These are phyloP conservation scores for Cucurbita maxima DNA, from an alignment of 306 rosid species.

Conservation along the genomic window DNA sequence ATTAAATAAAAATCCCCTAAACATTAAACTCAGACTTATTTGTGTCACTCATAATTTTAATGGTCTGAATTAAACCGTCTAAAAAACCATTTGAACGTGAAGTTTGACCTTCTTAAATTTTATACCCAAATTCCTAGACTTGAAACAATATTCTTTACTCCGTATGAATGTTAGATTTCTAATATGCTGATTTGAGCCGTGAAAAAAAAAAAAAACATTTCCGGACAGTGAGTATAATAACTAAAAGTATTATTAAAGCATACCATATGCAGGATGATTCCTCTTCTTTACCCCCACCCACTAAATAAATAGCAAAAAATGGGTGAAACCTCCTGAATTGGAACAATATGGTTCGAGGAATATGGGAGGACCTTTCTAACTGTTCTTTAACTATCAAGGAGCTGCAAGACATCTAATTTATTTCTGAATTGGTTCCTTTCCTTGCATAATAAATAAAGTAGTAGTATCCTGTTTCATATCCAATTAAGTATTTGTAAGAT, in stretches of 20 bases:
- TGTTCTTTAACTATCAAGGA: not conserved
- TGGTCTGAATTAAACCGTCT: not conserved
- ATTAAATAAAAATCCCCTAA: not conserved
- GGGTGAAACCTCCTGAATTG: not conserved
- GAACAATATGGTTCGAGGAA: not conserved
- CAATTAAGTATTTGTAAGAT: not conserved
- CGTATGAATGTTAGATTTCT: not conserved
- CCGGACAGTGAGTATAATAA: not conserved
- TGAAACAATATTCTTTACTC: not conserved
- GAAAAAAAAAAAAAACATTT: not conserved
- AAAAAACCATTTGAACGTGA: not conserved
- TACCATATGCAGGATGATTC: not conserved
- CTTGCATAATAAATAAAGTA: too few species aligned
- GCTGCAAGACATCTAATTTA: not conserved
- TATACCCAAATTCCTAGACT: not conserved
- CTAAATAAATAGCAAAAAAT: not conserved
- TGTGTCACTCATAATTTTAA: not conserved
- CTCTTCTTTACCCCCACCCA: not conserved
- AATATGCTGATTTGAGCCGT: not conserved
- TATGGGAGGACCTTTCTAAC: not conserved
- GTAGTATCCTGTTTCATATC: not conserved
- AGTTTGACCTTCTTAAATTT: not conserved
- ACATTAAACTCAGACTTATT: not conserved
- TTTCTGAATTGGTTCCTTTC: not conserved
- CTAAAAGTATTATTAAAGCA: not conserved